These are phyloP conservation scores for Hymenoscyphus albidus DNA, from an alignment of 2,329 filamentous ascomycete genomes.

Conservation along the genomic window DNA sequence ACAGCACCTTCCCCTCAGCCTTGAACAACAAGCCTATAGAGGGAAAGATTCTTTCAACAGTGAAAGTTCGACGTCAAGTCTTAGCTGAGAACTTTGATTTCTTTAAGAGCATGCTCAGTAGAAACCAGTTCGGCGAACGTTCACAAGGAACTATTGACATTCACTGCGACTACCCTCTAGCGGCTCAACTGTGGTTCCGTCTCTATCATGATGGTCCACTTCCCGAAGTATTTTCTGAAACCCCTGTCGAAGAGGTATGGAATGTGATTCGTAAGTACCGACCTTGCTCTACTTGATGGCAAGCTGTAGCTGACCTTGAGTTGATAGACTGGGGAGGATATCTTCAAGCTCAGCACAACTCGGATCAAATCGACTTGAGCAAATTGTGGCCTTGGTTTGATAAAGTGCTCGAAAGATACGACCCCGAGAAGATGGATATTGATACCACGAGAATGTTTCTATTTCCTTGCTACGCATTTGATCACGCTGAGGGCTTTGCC, in stretches of 20 bases:
- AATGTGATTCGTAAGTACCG: not conserved
- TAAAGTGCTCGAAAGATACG: not conserved
- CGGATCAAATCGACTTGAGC: not conserved
- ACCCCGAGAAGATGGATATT: not conserved
- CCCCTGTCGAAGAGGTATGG: not conserved
- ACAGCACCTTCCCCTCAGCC: not conserved
- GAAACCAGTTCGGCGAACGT: conserved; percentile 6
- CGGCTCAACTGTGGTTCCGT: conserved; percentile 19
- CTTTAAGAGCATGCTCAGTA: conserved; percentile 10
- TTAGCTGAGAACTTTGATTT: conserved; percentile 10
- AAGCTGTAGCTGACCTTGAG: not conserved
- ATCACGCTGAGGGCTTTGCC: not conserved
- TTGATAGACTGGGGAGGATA: not conserved
- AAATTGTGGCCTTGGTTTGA: not conserved
- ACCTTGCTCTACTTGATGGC: not conserved
- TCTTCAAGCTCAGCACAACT: not conserved
- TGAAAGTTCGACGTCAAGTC: conserved; percentile 15
- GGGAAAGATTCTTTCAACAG: conserved; percentile 6
- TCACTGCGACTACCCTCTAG: not conserved
- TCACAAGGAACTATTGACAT: conserved; percentile 5
- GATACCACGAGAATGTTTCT: not conserved
- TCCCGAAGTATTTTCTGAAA: conserved; percentile 6
- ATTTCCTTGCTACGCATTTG: not conserved
- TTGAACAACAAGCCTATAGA: not conserved
- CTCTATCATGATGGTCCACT: conserved; percentile 14